phyloP scores from a whole-genome alignment of 805 yeast species.

The Hanseniaspora thailandica region DNA sequence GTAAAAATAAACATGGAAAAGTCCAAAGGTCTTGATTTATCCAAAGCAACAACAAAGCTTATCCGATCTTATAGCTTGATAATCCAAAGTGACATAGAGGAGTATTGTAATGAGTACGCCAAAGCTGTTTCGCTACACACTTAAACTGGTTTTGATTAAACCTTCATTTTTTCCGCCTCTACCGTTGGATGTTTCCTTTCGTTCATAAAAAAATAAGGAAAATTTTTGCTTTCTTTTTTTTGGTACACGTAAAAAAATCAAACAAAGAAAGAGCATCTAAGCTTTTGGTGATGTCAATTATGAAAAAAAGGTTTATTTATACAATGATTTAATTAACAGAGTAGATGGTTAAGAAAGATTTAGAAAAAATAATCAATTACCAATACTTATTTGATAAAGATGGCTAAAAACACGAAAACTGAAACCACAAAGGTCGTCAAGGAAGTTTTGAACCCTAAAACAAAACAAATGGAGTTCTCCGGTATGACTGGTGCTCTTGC shows the following conservation, averaged over 20 bases:
- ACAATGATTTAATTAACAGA: no score
- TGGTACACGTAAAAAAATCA: not conserved
- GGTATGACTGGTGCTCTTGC: constrained; percentile 66
- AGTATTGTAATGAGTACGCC: not conserved
- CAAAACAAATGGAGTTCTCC: constrained; percentile 60
- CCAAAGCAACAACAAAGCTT: not conserved
- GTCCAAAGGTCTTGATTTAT: not conserved
- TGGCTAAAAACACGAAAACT: not conserved
- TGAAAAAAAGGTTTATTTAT: no score
- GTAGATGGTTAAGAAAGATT: no score
- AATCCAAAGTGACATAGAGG: not conserved
- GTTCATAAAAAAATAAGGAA: not conserved
- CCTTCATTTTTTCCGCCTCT: no score
- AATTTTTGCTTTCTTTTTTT: not conserved
- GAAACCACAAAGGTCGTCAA: not conserved
- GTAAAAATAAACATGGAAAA: not conserved
- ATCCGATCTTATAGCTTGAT: not conserved
- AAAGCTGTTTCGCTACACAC: not conserved
- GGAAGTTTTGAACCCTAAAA: constrained; percentile 50
- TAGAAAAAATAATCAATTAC: no score
- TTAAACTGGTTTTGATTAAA: not conserved
- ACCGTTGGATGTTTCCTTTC: not conserved
- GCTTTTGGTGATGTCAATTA: not conserved
- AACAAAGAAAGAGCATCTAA: not conserved
- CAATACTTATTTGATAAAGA: not conserved